These are phyloP conservation scores for Neurospora sublineolata DNA, from an alignment of 495 filamentous ascomycete genomes.

Conservation along the genomic window DNA sequence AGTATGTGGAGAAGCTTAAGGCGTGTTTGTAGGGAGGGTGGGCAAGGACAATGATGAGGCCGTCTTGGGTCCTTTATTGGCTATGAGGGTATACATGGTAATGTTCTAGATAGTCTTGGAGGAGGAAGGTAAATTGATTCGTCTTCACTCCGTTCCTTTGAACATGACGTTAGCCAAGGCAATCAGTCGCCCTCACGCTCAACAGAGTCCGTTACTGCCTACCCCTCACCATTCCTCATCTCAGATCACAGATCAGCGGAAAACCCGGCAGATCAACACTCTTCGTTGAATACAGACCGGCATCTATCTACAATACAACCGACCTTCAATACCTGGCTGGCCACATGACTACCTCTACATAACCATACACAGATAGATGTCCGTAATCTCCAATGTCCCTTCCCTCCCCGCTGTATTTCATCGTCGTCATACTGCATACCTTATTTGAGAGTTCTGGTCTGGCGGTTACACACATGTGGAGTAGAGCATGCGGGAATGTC, in stretches of 20 bases:
- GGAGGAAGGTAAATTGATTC: background rate
- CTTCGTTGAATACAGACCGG: background rate
- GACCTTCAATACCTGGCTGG: background rate
- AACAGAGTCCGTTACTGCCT: background rate
- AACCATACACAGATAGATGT: too few species aligned
- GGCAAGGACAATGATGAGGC: background rate
- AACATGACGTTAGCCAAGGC: background rate
- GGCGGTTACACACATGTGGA: background rate
- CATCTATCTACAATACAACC: background rate
- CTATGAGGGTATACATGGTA: background rate
- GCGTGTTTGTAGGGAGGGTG: background rate
- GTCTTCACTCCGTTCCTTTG: background rate
- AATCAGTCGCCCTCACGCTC: background rate
- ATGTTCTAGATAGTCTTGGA: background rate
- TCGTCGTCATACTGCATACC: background rate
- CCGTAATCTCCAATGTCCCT: too few species aligned
- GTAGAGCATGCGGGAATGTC: background rate
- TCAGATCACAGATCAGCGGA: background rate
- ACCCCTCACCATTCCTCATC: background rate
- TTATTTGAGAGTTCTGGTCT: background rate
- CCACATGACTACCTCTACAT: too few species aligned
- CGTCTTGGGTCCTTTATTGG: background rate
- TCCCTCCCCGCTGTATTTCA: background rate
- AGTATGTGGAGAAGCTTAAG: slow-evolving; percentile 7
- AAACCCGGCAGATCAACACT: background rate